These are phyloP conservation scores for Torrubiellomyces zombiae DNA, from an alignment of 2,329 filamentous ascomycete genomes.

Conservation along the genomic window DNA sequence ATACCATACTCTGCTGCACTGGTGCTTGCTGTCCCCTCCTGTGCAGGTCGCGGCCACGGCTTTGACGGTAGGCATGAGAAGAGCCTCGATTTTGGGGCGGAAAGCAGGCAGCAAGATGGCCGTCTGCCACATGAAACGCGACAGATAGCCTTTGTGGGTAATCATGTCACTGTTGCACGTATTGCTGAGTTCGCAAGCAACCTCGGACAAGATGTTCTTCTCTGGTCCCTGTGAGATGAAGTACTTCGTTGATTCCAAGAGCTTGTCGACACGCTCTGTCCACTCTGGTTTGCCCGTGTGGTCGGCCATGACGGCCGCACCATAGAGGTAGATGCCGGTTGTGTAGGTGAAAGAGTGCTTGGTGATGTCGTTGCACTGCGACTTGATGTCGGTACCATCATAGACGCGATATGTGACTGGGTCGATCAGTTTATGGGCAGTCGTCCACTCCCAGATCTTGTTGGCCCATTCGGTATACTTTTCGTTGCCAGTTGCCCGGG, in stretches of 20 bases:
- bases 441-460: conserved; percentile 50
- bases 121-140: conserved; percentile 46
- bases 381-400: conserved; percentile 40
- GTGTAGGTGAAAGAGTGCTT: conserved; percentile 47
- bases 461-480: conserved; percentile 52
- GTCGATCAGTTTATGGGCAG: conserved; percentile 39
- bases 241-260: conserved; percentile 37
- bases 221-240: conserved; percentile 34
- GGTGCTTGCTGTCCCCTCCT: conserved; percentile 31
- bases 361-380: conserved; percentile 37
- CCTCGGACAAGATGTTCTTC: conserved; percentile 47
- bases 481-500: conserved; percentile 48
- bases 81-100: conserved; percentile 24
- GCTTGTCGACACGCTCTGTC: conserved; percentile 31
- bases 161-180: conserved; percentile 47
- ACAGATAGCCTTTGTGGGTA: conserved; percentile 51
- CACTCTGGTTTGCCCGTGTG: conserved; percentile 35
- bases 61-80: conserved; percentile 33
- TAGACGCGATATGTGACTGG: conserved; percentile 32
- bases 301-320: conserved; percentile 47
- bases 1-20: conserved; percentile 50
- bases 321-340: conserved; percentile 48
- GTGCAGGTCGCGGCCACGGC: conserved; percentile 41
- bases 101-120: conserved; percentile 40
- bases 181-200: conserved; percentile 42